Conservation (phyloP, 2,329 filamentous ascomycete species). For the Diplodia scrobiculata region DNA sequence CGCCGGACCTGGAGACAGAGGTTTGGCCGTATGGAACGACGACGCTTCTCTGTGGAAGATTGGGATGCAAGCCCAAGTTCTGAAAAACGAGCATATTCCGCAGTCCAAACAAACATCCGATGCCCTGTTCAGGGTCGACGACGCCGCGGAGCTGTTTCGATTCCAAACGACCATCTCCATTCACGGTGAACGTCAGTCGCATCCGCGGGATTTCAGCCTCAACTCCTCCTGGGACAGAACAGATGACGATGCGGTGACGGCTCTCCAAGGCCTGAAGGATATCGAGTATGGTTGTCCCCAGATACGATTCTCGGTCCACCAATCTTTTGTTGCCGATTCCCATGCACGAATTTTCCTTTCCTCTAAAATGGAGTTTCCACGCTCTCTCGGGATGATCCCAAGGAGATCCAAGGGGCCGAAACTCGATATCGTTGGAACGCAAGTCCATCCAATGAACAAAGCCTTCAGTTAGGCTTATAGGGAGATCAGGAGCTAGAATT, state of each 20-base stretch:
- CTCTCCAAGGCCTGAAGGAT: constrained; percentile 7
- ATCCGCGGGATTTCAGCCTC: constrained; percentile 52
- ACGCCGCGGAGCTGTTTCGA: constrained; percentile 56
- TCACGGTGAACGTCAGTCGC: constrained; percentile 52
- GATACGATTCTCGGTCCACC: background rate
- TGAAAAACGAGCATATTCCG: constrained; percentile 54
- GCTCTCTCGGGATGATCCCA: no score
- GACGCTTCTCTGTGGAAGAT: background rate
- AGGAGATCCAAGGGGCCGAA: no score
- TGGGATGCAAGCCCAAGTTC: background rate
- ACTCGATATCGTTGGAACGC: no score
- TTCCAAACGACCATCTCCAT: constrained; percentile 30
- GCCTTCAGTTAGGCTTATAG: no score
- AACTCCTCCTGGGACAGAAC: background rate
- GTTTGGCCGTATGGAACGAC: constrained; percentile 23
- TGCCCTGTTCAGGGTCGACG: constrained; percentile 38
- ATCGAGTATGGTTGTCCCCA: background rate
- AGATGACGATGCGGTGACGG: background rate
- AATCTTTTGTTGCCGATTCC: constrained; percentile 28
- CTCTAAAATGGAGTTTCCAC: background rate
- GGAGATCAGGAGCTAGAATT: no score
- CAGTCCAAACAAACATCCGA: constrained; percentile 46
- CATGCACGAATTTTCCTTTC: background rate
- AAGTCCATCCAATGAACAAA: no score
- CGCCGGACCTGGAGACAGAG: background rate